phyloP scores from a whole-genome alignment of 23 red algal species.

The Pyropia haitanensis region DNA sequence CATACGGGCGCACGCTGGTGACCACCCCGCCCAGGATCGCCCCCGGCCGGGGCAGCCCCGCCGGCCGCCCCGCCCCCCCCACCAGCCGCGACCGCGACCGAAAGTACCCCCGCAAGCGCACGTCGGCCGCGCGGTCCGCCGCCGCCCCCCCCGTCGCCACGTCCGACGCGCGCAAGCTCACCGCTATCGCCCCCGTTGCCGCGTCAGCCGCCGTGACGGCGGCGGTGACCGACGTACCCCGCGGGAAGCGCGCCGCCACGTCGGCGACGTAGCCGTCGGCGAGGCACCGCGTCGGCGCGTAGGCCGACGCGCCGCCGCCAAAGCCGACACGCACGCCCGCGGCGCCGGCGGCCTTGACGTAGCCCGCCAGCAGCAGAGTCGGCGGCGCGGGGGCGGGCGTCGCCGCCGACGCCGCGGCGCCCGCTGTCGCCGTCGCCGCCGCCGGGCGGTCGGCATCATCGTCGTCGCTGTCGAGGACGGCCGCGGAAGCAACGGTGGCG shows the following conservation, averaged over 20 bases:
- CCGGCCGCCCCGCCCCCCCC: too few species aligned
- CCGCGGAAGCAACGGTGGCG: not conserved
- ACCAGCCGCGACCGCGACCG: too few species aligned
- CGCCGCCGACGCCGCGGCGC: not conserved
- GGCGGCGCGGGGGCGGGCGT: not conserved
- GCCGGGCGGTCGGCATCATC: not conserved
- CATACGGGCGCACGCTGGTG: too few species aligned
- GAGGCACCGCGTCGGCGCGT: constrained; percentile 18
- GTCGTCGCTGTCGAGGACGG: not conserved
- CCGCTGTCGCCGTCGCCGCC: not conserved
- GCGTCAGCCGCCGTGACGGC: too few species aligned
- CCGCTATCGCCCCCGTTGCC: too few species aligned
- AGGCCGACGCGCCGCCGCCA: constrained; percentile 28
- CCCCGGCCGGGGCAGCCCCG: too few species aligned
- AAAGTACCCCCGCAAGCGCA: too few species aligned
- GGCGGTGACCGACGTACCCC: too few species aligned
- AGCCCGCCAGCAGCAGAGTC: constrained; percentile 19
- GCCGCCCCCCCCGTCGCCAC: too few species aligned
- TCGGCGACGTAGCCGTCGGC: constrained; percentile 48
- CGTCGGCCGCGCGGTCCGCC: too few species aligned
- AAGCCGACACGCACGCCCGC: constrained; percentile 57
- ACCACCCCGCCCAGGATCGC: too few species aligned
- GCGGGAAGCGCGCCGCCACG: not conserved
- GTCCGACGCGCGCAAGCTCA: too few species aligned
- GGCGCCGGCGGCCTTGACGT: constrained; percentile 37